Evolutionary conservation across 2,329 filamentous ascomycete species (phyloP), one percentile per base, ranked within the genome.

Genomic region (Macroventuria anomochaeta): DNA sequence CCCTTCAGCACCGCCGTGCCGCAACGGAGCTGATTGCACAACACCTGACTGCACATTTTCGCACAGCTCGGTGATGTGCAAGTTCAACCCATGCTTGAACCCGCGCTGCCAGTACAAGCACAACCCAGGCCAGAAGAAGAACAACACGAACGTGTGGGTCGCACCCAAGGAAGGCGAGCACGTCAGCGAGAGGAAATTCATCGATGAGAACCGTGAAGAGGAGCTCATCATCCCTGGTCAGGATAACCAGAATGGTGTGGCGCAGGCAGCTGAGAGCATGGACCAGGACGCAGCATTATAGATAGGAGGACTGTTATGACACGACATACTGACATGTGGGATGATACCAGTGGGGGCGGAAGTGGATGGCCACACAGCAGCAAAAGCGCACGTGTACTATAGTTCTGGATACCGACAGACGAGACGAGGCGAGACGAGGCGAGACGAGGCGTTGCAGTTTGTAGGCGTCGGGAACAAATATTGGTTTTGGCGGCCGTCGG

Each of bases 81-180:
- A 87, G 72, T 97, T 89, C 78, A 93, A 87, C 64, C 95, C 93
- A 0, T 99, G 95, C 77, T 84, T 91, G 59, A 97, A 97, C 77
- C 85, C 88, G n/a, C 84, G 80, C 64, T 99, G 95, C 74, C 82
- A 87, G 4, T 97, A 91, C 79, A 92, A 92, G 75, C 95, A 99
- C 75, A 89, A 87, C 33, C 91, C 96, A 48, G 95, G 93, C 11
- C 95, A 99, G 71, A 83, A 84, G 79, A 86, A 90, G 64, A 64
- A 57, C 44, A 91, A 90, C 43, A 85, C 84, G 74, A 97, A 96
- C 78, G 91, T 96, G 23, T 97, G 93, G 93, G 92, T 88, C 15
- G 84, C 91, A 3, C 84, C 64, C 8, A 72, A 73, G 55, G 64
- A 67, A 25, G 71, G 70, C 32, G 69, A 70, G 17, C 91, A 96